Evolutionary conservation across 495 filamentous ascomycete species (phyloP).

Genomic region (Penicillium argentinense): DNA sequence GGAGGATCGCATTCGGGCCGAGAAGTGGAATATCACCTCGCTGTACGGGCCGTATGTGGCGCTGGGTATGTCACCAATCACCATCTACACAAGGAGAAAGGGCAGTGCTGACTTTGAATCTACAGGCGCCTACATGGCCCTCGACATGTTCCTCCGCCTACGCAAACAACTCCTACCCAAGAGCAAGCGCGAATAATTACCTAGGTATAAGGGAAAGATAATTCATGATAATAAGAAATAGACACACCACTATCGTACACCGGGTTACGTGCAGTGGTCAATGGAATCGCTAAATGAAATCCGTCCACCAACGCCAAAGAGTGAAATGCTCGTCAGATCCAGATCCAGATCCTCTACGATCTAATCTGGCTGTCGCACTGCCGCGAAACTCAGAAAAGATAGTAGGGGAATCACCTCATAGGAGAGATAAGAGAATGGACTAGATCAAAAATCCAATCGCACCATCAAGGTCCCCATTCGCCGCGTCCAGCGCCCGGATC

Average conservation of each 20-base stretch:
- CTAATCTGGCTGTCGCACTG: no score
- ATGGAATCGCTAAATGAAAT: slow-evolving; percentile 23
- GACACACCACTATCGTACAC: slow-evolving; percentile 1
- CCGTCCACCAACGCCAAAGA: slow-evolving; percentile 1
- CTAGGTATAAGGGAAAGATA: neutral
- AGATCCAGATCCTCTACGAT: no score
- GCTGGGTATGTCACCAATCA: slow-evolving; percentile 58
- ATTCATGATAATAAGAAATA: slow-evolving; percentile 23
- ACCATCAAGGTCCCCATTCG: slow-evolving; percentile 80
- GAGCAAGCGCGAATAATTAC: slow-evolving; percentile 32
- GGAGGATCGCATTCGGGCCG: slow-evolving; percentile 52
- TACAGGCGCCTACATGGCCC: slow-evolving; percentile 54
- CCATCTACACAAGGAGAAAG: no score
- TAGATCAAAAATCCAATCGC: slow-evolving; percentile 81
- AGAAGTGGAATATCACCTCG: slow-evolving; percentile 58
- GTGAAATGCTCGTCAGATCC: neutral
- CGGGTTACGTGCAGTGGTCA: slow-evolving; percentile 14
- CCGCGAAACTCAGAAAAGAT: no score
- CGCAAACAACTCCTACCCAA: slow-evolving; percentile 32
- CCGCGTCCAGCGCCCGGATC: slow-evolving; percentile 75
- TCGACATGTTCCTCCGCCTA: slow-evolving; percentile 55
- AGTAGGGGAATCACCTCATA: no score
- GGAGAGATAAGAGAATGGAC: slow-evolving; percentile 5
- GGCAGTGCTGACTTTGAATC: no score
- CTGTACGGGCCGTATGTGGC: slow-evolving; percentile 73